phyloP scores from a whole-genome alignment of 176 grass and related monocot genomes.

The maize (Zea mays) region DNA sequence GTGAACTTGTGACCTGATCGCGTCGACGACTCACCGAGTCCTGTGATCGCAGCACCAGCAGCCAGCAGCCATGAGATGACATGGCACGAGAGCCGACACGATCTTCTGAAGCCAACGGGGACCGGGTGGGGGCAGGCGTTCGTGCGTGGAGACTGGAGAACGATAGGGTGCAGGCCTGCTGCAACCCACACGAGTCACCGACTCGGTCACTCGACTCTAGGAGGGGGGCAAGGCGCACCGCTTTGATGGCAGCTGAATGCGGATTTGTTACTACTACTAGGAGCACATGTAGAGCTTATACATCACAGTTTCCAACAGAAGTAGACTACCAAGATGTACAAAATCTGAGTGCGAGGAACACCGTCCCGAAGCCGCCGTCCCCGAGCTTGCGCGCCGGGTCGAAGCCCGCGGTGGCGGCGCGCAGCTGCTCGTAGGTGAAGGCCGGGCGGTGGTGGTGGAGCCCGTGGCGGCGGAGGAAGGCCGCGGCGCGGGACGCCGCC shows the following conservation, averaged over 20 bases:
- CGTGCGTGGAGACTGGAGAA: not conserved
- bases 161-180: no score
- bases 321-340: not conserved
- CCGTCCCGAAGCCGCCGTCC: slow-evolving; percentile 80
- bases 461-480: slow-evolving; percentile 62
- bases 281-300: not conserved
- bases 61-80: not conserved
- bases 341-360: slow-evolving; percentile 52
- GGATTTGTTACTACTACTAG: not conserved
- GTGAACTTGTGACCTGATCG: not conserved
- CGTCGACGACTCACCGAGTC: not conserved
- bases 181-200: not conserved
- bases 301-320: not conserved
- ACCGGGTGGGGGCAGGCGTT: not conserved
- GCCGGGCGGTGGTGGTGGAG: slow-evolving; percentile 60
- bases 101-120: not conserved
- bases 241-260: no score
- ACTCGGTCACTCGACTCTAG: no score
- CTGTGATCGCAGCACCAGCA: not conserved
- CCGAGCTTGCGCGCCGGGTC: slow-evolving; percentile 73
- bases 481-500: slow-evolving; percentile 46
- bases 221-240: no score
- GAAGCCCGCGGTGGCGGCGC: slow-evolving; percentile 65
- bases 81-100: not conserved
- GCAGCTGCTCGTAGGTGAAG: slow-evolving; percentile 83